Conservation (phyloP, 1,284 basidiomycete species). For the Anthracocystis setariae region DNA sequence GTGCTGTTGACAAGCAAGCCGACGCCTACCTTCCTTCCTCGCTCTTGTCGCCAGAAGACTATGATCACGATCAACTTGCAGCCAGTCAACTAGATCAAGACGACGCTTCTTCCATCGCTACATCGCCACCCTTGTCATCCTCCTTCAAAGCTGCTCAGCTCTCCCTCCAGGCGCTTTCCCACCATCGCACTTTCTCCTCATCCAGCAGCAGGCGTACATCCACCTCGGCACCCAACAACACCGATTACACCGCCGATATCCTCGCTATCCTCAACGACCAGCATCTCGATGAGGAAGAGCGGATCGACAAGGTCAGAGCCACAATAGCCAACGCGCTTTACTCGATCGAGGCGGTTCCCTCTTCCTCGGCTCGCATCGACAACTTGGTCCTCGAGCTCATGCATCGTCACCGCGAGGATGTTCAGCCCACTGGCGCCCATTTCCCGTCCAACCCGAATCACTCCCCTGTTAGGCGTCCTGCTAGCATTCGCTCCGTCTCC, state of each 20-base stretch:
- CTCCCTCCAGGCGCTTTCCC: slow-evolving; percentile 42
- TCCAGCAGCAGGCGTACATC: slow-evolving; percentile 38
- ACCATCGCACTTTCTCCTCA: slow-evolving; percentile 28
- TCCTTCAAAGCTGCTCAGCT: slow-evolving; percentile 52
- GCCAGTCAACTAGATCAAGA: slow-evolving; percentile 18
- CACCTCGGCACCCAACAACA: slow-evolving; percentile 23
- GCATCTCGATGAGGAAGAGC: slow-evolving; percentile 54
- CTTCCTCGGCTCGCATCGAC: slow-evolving; percentile 54
- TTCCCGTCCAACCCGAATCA: slow-evolving; percentile 37
- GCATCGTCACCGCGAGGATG: slow-evolving; percentile 59
- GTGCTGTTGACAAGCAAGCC: slow-evolving; percentile 18
- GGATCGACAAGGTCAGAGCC: slow-evolving; percentile 57
- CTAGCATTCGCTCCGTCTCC: slow-evolving; percentile 51
- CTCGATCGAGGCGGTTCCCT: slow-evolving; percentile 44
- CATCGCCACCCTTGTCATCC: slow-evolving; percentile 45
- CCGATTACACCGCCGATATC: slow-evolving; percentile 37
- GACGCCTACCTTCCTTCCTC: slow-evolving; percentile 28
- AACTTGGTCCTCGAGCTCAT: slow-evolving; percentile 58
- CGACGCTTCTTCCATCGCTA: slow-evolving; percentile 28
- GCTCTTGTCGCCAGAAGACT: slow-evolving; percentile 14
- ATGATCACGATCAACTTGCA: slow-evolving; percentile 1
- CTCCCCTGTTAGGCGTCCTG: slow-evolving; percentile 51
- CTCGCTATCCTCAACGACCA: slow-evolving; percentile 47
- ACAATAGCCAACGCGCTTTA: slow-evolving; percentile 40
- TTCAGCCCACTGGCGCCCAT: slow-evolving; percentile 46